Evolutionary conservation across 2,329 filamentous ascomycete species (phyloP).

Genomic region (Calonectria crousiana): DNA sequence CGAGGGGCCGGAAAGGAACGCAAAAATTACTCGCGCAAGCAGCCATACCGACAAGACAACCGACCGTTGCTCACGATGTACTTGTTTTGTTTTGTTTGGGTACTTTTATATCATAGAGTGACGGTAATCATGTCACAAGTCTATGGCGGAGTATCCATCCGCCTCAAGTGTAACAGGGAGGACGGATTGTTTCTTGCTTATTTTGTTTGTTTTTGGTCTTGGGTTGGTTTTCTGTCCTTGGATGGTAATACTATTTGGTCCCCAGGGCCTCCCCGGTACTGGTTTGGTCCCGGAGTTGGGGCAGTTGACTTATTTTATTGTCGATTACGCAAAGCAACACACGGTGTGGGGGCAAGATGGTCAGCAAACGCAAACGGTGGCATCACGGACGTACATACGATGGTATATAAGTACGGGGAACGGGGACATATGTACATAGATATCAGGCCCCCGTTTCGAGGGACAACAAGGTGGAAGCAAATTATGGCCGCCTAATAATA

Average conservation of each 20-base stretch:
- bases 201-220: not conserved
- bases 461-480: not conserved
- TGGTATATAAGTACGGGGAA: not conserved
- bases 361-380: not conserved
- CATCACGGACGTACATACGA: conserved; percentile 1
- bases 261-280: conserved; percentile 8
- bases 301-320: conserved; percentile 1
- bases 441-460: not conserved
- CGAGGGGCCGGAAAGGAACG: conserved; percentile 28
- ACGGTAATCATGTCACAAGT: conserved; percentile 25
- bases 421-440: not conserved
- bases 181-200: not conserved
- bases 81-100: conserved; percentile 24
- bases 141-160: conserved; percentile 17
- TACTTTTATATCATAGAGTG: conserved; percentile 13
- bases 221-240: not conserved
- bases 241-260: conserved; percentile 10
- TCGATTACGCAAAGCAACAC: conserved; percentile 3
- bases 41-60: not conserved
- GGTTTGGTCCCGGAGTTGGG: conserved; percentile 37
- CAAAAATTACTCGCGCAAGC: conserved; percentile 16
- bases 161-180: not conserved
- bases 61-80: conserved; percentile 16
- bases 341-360: not conserved
- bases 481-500: not conserved